Percentiles rank a stretch among this genome's conserved stretches.
Evolutionary conservation across 2,329 filamentous ascomycete genomes (phyloP).

Genomic region (Penicillium hordei): DNA sequence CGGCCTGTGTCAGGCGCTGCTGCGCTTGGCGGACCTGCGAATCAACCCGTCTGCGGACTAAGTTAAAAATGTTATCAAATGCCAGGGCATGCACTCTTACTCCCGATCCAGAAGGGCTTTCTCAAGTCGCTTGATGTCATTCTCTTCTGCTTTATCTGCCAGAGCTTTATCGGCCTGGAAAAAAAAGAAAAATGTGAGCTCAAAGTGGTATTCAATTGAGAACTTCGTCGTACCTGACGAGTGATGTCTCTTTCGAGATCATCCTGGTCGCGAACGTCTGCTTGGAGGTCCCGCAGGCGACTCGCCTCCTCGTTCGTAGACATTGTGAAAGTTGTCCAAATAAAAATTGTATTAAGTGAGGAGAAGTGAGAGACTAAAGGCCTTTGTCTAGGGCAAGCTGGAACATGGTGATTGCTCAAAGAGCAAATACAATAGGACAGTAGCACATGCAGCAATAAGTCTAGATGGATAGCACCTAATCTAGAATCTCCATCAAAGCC

Average conservation of each 20-base stretch:
- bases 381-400: neutral
- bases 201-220: neutral
- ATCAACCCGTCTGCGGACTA: slow-evolving; percentile 56
- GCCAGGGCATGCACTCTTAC: slow-evolving; percentile 23
- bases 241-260: slow-evolving; percentile 87
- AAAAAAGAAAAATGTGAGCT: neutral
- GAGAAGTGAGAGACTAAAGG: neutral
- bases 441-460: neutral
- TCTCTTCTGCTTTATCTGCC: slow-evolving; percentile 61
- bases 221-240: slow-evolving; percentile 46
- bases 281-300: slow-evolving; percentile 62
- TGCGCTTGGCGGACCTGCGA: slow-evolving; percentile 62
- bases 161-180: slow-evolving; percentile 58
- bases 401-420: neutral
- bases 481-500: slow-evolving; percentile 7
- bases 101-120: slow-evolving; percentile 54
- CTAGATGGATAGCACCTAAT: neutral
- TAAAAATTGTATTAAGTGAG: slow-evolving; percentile 4
- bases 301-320: slow-evolving; percentile 54
- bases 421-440: slow-evolving; percentile 1
- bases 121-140: slow-evolving; percentile 62
- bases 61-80: slow-evolving; percentile 3
- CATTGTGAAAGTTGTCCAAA: slow-evolving; percentile 4
- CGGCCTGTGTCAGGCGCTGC: slow-evolving; percentile 57
- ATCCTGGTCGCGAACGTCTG: slow-evolving; percentile 77